These are phyloP conservation scores for Aegilops speltoides DNA, from an alignment of 176 grass and related monocot species.

Conservation along the genomic window DNA sequence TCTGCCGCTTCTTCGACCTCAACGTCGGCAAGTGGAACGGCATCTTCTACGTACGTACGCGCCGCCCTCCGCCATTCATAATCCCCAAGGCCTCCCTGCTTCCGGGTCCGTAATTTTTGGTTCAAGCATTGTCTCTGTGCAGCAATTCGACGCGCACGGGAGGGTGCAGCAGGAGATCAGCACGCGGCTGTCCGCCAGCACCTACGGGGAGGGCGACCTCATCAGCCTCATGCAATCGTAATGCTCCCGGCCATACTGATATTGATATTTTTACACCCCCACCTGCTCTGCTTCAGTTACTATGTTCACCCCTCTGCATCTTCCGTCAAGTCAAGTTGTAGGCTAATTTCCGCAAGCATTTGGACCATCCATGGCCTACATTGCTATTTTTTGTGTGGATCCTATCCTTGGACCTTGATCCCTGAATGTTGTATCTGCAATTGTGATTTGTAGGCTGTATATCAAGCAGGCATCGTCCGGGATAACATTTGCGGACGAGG, in stretches of 20 bases:
- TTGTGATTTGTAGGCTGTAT: slow-evolving; percentile 62
- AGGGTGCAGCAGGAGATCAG: slow-evolving; percentile 63
- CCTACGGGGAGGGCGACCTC: slow-evolving; percentile 83
- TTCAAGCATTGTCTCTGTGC: background rate
- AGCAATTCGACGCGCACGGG: slow-evolving; percentile 93
- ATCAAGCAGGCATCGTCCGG: slow-evolving; percentile 79
- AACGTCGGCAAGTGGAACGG: slow-evolving; percentile 91
- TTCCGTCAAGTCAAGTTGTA: background rate
- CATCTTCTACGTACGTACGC: slow-evolving; percentile 64
- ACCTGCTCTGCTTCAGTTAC: background rate
- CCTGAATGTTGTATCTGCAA: background rate
- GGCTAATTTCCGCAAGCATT: background rate
- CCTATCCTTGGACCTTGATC: background rate
- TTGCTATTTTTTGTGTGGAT: background rate
- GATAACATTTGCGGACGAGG: slow-evolving; percentile 53
- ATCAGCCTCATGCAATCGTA: slow-evolving; percentile 96
- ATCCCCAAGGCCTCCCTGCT: background rate
- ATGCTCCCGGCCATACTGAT: background rate
- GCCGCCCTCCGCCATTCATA: background rate
- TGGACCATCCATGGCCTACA: background rate
- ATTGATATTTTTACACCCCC: background rate
- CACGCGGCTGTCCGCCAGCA: slow-evolving; percentile 74
- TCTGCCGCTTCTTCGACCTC: slow-evolving; percentile 68
- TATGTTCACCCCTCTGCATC: background rate
- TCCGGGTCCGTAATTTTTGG: background rate